Base-by-base conservation (phyloP, 78 protist genomes). In the Planoprotostelium fungivorum region DNA sequence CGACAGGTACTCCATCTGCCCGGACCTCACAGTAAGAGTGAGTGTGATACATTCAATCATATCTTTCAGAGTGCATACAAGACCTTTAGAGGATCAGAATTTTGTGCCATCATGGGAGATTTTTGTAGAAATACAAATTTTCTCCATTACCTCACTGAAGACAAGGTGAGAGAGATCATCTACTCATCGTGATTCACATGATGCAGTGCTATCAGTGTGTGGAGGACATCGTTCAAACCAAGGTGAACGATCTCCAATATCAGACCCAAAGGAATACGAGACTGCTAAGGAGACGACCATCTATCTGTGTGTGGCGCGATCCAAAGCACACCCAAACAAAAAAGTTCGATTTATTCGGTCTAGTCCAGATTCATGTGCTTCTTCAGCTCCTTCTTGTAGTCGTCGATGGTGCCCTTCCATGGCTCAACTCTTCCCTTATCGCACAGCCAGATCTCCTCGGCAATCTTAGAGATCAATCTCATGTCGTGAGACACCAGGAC, bases 401-500 rank as follows among this genome's bases (percentile, higher is more conserved):
- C 88, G 10, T 25, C 5, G 63, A 97, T 95, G 87, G 37, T 91
- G 31, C 97, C 97, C 5, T 87, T 34, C 95, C 94, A 96, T 38
- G 34, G 63, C 34, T 86, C 85, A 23, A 97, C 88, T 0, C 91
- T 95, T 90, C 90, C 73, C 84, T 94, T 89, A 84, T 91, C 97
- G 37, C 97, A 93, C 29, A 95, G 87, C 97, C 97, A 97, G 51
- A 96, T 94, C 89, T 95, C 96, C 29, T 94, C 29, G 9, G 96
- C 97, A 9, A 97, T 94, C 85, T 91, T 91, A 38, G 89, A 85
- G 63, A 96, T 94, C 39, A 97, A 84, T 34, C 98, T 93, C 94
- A 96, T 94, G 83, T 97, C 98, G 95, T 97, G 98, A 31, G 93
- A 84, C 0, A 97, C 97, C 16, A 97, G 96, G 34, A 97, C 90